A percentile compares a stretch with the other conserved stretches of the same genome.
phyloP scores from a whole-genome alignment of 257 asterid genomes.

The Solanum tarijense region DNA sequence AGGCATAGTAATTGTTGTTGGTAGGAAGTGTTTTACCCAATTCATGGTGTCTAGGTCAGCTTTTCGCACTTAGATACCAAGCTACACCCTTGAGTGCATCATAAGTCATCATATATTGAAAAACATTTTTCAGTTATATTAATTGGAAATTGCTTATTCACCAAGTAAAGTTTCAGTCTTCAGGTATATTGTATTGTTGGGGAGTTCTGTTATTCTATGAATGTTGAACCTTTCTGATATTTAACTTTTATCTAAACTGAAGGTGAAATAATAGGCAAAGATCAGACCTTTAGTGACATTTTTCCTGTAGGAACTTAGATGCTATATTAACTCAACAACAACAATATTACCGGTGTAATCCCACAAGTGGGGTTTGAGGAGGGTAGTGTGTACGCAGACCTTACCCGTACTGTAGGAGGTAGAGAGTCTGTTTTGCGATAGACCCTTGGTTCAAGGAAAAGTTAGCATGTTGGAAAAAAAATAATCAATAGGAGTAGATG shows the following conservation, averaged over 20 bases:
- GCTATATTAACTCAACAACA: not conserved
- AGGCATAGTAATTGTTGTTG: not conserved
- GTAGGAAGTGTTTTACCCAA: not conserved
- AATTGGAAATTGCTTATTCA: not conserved
- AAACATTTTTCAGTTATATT: not conserved
- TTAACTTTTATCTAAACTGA: not conserved
- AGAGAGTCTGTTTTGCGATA: not conserved
- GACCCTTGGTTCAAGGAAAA: not conserved
- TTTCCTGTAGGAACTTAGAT: not conserved
- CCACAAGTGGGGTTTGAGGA: not conserved
- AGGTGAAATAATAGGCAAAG: not conserved
- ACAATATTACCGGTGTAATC: not conserved
- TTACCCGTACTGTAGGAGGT: not conserved
- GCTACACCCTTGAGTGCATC: not conserved
- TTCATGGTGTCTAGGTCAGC: not conserved
- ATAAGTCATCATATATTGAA: not conserved
- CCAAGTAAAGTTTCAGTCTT: not conserved
- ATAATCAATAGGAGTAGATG: not conserved
- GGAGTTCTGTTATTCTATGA: not conserved
- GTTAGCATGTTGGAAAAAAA: not conserved
- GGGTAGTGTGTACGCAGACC: not conserved
- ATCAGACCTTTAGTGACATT: not conserved
- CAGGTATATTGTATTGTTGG: not conserved
- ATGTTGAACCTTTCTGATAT: not conserved
- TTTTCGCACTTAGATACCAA: not conserved